phyloP scores from a whole-genome alignment of 2,329 filamentous ascomycete species.

The Epichloe baconii region DNA sequence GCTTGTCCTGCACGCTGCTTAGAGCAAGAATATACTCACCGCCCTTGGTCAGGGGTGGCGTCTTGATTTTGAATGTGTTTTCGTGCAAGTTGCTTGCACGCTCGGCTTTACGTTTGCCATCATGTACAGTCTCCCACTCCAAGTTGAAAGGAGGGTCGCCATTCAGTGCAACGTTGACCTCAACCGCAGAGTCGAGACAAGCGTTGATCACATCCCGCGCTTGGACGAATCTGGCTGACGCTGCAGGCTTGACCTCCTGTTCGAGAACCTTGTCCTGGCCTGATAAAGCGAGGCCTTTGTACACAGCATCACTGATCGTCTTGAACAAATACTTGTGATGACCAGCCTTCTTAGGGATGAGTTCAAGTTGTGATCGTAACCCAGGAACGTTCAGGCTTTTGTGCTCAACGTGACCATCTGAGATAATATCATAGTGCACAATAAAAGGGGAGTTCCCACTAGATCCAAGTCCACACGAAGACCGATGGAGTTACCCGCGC shows the following conservation, averaged over 20 bases:
- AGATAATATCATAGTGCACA: conserved; percentile 63
- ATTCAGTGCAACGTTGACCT: conserved; percentile 59
- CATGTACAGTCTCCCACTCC: conserved; percentile 87
- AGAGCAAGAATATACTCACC: conserved; percentile 84
- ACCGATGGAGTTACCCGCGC: conserved; percentile 85
- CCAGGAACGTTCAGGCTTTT: conserved; percentile 49
- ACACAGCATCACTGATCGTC: conserved; percentile 70
- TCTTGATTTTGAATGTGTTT: conserved; percentile 57
- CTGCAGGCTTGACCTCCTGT: conserved; percentile 87
- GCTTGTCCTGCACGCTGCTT: conserved; percentile 73
- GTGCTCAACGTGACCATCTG: conserved; percentile 42
- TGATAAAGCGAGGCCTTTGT: conserved; percentile 50
- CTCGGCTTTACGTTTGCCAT: conserved; percentile 67
- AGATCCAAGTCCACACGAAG: conserved; percentile 80
- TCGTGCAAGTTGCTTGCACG: conserved; percentile 49
- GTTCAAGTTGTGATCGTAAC: conserved; percentile 69
- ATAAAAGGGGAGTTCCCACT: conserved; percentile 85
- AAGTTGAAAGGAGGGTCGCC: conserved; percentile 81
- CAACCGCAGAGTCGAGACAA: conserved; percentile 72
- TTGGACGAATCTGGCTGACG: conserved; percentile 58
- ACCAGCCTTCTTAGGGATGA: conserved; percentile 70
- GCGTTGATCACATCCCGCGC: conserved; percentile 44
- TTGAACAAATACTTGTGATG: conserved; percentile 79
- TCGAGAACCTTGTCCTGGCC: conserved; percentile 54
- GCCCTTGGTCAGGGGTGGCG: conserved; percentile 60